Conservation (phyloP, 495 filamentous ascomycete genomes). For the Neurospora sp. region DNA sequence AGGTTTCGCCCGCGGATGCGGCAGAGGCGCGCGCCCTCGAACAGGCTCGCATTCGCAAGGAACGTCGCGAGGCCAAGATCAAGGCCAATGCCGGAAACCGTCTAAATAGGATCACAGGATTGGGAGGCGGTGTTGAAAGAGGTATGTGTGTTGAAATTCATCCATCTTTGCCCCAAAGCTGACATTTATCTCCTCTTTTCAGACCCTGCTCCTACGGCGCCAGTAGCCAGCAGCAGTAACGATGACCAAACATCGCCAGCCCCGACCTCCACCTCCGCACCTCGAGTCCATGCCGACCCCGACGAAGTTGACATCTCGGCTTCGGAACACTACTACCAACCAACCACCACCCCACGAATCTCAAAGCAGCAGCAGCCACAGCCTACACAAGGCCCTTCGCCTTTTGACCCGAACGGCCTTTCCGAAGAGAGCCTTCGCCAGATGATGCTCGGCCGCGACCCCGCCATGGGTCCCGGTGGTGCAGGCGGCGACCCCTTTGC, state of each 20-base stretch:
- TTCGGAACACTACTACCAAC: slow-evolving; percentile 42
- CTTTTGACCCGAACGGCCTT: slow-evolving; percentile 5
- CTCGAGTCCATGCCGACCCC: slow-evolving; percentile 45
- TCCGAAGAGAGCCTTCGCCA: slow-evolving; percentile 34
- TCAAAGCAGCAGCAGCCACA: slow-evolving; percentile 19
- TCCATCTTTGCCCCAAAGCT: not conserved
- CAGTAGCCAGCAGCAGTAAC: slow-evolving; percentile 8
- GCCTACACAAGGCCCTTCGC: not conserved
- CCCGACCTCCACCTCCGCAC: not conserved
- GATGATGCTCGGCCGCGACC: slow-evolving; percentile 35
- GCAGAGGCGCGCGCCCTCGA: slow-evolving; percentile 57
- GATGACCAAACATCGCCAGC: not conserved
- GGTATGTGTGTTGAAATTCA: slow-evolving; percentile 21
- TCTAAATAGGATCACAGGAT: slow-evolving; percentile 73
- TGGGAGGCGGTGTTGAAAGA: slow-evolving; percentile 54
- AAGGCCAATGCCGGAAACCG: slow-evolving; percentile 67
- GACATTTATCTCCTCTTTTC: not conserved
- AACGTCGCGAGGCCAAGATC: slow-evolving; percentile 85
- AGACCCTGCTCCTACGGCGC: slow-evolving; percentile 7
- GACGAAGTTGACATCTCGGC: slow-evolving; percentile 60
- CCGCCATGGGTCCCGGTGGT: slow-evolving; percentile 5
- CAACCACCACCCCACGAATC: slow-evolving; percentile 29
- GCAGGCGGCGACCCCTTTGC: slow-evolving; percentile 27
- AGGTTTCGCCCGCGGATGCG: slow-evolving; percentile 23
- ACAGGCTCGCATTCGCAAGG: slow-evolving; percentile 76